These are phyloP conservation scores for Plectosphaerella plurivora DNA, from an alignment of 2,329 filamentous ascomycete genomes.

Conservation along the genomic window DNA sequence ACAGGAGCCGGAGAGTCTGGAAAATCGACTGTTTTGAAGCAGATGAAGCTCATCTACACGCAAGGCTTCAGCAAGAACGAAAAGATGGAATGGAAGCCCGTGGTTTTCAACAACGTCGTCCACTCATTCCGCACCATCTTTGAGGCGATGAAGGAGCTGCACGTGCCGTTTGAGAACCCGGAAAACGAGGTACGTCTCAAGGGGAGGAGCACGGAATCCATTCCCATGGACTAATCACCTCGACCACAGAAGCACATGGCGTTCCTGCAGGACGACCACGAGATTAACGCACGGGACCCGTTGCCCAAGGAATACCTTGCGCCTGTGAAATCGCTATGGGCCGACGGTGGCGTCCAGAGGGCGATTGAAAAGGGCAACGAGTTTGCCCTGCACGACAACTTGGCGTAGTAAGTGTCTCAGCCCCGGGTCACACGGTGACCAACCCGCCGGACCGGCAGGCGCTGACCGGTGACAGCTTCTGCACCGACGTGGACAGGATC, in stretches of 20 bases:
- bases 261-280: conserved; percentile 71
- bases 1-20: conserved; percentile 85
- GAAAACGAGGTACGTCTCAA: conserved; percentile 66
- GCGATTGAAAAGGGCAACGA: conserved; percentile 95
- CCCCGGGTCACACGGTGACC: background rate
- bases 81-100: conserved; percentile 88
- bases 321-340: conserved; percentile 82
- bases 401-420: conserved; percentile 70
- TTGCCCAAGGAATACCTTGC: conserved; percentile 74
- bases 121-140: conserved; percentile 88
- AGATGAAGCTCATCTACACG: conserved; percentile 97
- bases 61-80: conserved; percentile 87
- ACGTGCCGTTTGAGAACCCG: conserved; percentile 71
- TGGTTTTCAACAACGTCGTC: conserved; percentile 92
- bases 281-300: conserved; percentile 76
- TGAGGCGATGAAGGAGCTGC: conserved; percentile 84
- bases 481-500: conserved; percentile 70
- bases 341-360: conserved; percentile 74
- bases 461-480: conserved; percentile 59
- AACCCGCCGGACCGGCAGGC: background rate
- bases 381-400: conserved; percentile 92
- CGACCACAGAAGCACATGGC: conserved; percentile 66
- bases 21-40: conserved; percentile 95
- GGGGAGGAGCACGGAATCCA: background rate
- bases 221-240: background rate